Percentiles rank a stretch among this genome's conserved stretches.
Evolutionary conservation across 2,329 filamentous ascomycete species (phyloP).

Genomic region (Cadophora sp.): DNA sequence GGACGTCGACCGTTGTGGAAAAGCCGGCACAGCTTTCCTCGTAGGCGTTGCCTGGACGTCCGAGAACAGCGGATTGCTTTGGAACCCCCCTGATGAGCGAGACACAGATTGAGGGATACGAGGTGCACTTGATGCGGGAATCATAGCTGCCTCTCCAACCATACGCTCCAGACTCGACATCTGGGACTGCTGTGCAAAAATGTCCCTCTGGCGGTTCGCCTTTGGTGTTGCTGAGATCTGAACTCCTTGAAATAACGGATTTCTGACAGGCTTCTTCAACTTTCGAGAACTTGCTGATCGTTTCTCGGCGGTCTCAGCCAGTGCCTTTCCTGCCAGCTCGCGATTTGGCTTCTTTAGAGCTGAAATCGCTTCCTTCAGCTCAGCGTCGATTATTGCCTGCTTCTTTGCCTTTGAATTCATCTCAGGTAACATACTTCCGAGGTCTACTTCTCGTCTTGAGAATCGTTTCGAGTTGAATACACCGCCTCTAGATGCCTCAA

Average conservation of each 20-base stretch:
- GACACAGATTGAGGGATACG: slow-evolving; percentile 39
- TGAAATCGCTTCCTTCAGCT: slow-evolving; percentile 76
- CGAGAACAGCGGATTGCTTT: slow-evolving; percentile 32
- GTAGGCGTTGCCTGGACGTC: slow-evolving; percentile 43
- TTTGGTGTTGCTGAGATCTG: slow-evolving; percentile 46
- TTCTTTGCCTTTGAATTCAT: slow-evolving; percentile 66
- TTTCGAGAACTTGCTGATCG: slow-evolving; percentile 57
- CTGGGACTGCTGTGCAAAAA: slow-evolving; percentile 33
- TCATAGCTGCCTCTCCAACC: slow-evolving; percentile 25
- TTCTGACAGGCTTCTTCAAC: slow-evolving; percentile 56
- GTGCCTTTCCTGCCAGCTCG: slow-evolving; percentile 68
- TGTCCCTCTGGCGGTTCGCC: slow-evolving; percentile 39
- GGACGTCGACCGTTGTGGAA: slow-evolving; percentile 8
- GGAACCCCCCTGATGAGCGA: slow-evolving; percentile 23
- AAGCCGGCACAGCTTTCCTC: slow-evolving; percentile 27
- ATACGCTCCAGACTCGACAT: slow-evolving; percentile 19
- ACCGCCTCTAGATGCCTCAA: slow-evolving; percentile 46
- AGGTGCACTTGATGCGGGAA: slow-evolving; percentile 39
- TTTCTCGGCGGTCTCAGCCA: slow-evolving; percentile 71
- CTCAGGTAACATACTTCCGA: slow-evolving; percentile 57
- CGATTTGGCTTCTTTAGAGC: slow-evolving; percentile 79
- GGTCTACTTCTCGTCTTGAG: slow-evolving; percentile 59
- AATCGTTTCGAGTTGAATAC: slow-evolving; percentile 51
- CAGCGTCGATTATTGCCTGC: slow-evolving; percentile 71
- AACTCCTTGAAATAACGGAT: slow-evolving; percentile 44